Conservation (phyloP, 108 stramenopile genomes). For the Skeletonema grethae region DNA sequence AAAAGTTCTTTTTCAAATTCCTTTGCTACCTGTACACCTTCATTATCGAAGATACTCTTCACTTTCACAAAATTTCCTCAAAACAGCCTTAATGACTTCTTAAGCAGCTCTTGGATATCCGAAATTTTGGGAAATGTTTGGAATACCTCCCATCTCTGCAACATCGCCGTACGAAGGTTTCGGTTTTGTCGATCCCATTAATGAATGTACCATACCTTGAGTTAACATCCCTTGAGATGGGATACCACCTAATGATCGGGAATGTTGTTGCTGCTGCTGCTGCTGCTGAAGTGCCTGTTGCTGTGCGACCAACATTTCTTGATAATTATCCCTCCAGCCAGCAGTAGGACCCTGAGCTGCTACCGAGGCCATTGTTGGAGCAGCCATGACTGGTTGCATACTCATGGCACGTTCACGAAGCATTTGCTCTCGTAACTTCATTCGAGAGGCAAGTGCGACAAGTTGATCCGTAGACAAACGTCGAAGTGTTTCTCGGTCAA, state of each 20-base stretch:
- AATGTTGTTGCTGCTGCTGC: not conserved
- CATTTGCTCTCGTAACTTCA: constrained; percentile 7
- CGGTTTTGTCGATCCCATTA: not conserved
- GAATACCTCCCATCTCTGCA: not conserved
- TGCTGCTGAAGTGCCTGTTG: too few relatives aligned
- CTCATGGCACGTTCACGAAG: not conserved
- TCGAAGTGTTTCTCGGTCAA: not conserved
- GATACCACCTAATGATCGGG: too few relatives aligned
- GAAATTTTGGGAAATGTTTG: not conserved
- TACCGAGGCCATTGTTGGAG: not conserved
- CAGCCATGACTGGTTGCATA: not conserved
- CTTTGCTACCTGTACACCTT: not conserved
- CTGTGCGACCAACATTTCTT: not conserved
- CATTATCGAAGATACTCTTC: not conserved
- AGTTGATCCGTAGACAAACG: not conserved
- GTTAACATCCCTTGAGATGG: too few relatives aligned
- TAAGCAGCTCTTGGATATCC: constrained; percentile 3
- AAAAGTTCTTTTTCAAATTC: not conserved
- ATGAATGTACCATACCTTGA: not conserved
- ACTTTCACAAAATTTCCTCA: too few relatives aligned
- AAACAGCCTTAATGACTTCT: not conserved
- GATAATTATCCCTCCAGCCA: not conserved
- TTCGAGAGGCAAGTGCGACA: not conserved
- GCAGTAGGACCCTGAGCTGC: not conserved
- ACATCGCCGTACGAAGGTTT: not conserved